phyloP scores from a whole-genome alignment of 164 flowering plant genomes.

The Nelumbo lutea region DNA sequence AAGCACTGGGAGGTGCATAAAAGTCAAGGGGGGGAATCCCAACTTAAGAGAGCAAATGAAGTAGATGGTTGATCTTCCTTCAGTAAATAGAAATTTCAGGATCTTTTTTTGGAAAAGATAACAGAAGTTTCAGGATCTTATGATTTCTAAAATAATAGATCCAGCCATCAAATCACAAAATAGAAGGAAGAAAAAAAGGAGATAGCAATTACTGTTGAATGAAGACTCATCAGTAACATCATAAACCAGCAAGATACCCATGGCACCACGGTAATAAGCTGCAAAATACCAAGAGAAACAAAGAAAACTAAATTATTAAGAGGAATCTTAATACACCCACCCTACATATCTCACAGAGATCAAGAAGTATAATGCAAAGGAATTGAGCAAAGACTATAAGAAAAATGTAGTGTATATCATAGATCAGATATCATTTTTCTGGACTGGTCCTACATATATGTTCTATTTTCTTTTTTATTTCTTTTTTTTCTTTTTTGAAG shows the following conservation, averaged over 20 bases:
- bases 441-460: not conserved
- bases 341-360: not conserved
- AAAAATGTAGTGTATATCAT: not conserved
- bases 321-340: not conserved
- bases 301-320: not conserved
- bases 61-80: not conserved
- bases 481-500: too few species aligned
- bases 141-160: not conserved
- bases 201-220: slow-evolving; percentile 47
- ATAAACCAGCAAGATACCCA: slow-evolving; percentile 72
- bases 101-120: not conserved
- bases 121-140: slow-evolving; percentile 8
- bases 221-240: slow-evolving; percentile 75
- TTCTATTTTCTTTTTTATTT: not conserved
- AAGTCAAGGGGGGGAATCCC: not conserved
- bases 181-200: not conserved
- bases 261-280: slow-evolving; percentile 79
- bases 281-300: slow-evolving; percentile 12
- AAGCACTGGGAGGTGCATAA: not conserved
- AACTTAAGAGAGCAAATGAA: not conserved
- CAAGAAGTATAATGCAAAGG: not conserved
- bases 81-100: not conserved
- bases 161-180: not conserved
- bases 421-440: not conserved
- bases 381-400: too few species aligned